Evolutionary conservation across 306 rosid genomes (phyloP), one percentile per base, ranked within the genome.

Genomic region (Amphicarpaea edgeworthii): DNA sequence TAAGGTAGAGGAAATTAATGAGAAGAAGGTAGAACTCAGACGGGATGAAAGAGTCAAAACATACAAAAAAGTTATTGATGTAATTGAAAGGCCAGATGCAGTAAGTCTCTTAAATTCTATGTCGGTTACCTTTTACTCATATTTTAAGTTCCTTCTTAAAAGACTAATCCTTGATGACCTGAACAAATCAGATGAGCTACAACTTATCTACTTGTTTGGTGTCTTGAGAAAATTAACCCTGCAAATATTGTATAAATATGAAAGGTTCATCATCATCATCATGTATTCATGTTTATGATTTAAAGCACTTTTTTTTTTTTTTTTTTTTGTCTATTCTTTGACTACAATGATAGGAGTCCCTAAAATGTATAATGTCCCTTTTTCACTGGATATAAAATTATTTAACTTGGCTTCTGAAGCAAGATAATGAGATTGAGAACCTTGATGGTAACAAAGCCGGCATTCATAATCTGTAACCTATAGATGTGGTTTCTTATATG

Each of bases 71-170:
- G 16, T 80, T 62, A 26, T 61, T 8, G 81, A 77, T 74, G 81
- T 86, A 63, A 75, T 71, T 16, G 46, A 53, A 72, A 84, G 84
- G 64, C 88, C 90, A 10, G 46, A 74, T 60, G 76, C 78, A 74
- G 88, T 88, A 84, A 84, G 90, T 80, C 24, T 80, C 64, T 53
- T 23, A 49, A 45, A 43, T 12, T 19, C 45, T 66, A 24, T 60
- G 42, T 16, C 9, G 8, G 53, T 64, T 40, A n/a, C 59, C 49
- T 20, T 57, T 38, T 41, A 75, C 32, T 60, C 6, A 30, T 51
- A 19, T 59, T 28, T 59, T 15, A 59, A 15, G 42, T 50, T 15
- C 12, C 41, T 15, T 49, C 21, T 64, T 59, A 3, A 21, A 60
- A 50, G 3, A 51, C 4, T 73, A 11, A 41, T 55, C 12, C 24